Conservation (phyloP, 176 grass and related monocot species). For the Triticum turgidum region DNA sequence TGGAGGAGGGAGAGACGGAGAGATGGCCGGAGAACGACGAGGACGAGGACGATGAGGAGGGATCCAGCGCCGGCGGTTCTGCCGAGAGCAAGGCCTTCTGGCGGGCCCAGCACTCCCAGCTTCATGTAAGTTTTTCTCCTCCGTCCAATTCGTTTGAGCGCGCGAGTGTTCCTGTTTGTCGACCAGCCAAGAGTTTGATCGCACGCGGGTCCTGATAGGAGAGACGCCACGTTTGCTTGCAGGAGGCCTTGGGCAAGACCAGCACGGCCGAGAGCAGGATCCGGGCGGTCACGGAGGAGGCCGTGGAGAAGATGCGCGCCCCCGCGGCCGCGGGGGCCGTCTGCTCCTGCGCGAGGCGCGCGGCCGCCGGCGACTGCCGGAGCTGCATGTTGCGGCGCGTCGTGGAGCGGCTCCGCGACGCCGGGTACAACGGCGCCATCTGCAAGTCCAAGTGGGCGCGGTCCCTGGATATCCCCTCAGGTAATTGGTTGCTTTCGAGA, state of each 20-base stretch:
- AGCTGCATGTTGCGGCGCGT: constrained; percentile 59
- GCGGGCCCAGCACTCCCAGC: constrained; percentile 53
- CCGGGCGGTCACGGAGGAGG: constrained; percentile 49
- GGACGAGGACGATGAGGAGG: neutral
- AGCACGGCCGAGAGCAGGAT: constrained; percentile 75
- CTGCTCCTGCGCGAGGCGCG: constrained; percentile 53
- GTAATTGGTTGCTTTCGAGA: constrained; percentile 25
- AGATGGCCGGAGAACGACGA: constrained; percentile 33
- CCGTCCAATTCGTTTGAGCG: neutral
- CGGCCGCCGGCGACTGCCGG: constrained; percentile 48
- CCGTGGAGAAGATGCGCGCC: constrained; percentile 40
- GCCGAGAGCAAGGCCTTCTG: constrained; percentile 71
- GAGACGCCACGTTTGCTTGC: constrained; percentile 15
- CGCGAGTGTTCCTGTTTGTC: neutral
- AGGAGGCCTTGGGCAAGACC: constrained; percentile 72
- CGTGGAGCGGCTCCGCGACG: constrained; percentile 41
- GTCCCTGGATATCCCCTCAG: constrained; percentile 77
- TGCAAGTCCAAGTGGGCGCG: constrained; percentile 88
- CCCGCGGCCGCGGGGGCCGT: neutral
- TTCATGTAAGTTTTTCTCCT: constrained; percentile 44
- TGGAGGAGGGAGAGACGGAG: constrained; percentile 58
- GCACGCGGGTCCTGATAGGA: neutral
- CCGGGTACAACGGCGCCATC: constrained; percentile 75
- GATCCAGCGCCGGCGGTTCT: neutral
- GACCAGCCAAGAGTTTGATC: neutral